These are phyloP conservation scores for Trichoderma harzianum DNA, from an alignment of 2,329 filamentous ascomycete species.

Conservation along the genomic window DNA sequence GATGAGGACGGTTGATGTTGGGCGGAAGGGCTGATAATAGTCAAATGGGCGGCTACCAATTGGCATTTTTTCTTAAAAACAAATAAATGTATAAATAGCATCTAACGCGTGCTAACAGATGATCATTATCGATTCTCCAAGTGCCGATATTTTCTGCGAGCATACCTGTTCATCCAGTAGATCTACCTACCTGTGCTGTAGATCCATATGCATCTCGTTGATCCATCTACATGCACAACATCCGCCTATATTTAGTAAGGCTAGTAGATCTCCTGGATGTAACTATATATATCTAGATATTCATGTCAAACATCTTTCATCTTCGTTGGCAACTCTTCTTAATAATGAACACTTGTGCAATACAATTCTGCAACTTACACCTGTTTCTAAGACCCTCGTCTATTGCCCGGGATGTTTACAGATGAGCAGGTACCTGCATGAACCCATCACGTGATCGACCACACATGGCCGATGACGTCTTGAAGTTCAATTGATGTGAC, in stretches of 20 bases:
- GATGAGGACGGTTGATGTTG: too few species aligned
- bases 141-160: too few species aligned
- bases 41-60: too few species aligned
- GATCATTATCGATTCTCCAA: too few species aligned
- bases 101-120: too few species aligned
- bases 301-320: not conserved
- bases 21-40: too few species aligned
- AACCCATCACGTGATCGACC: not conserved
- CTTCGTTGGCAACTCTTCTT: not conserved
- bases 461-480: not conserved
- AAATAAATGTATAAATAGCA: too few species aligned
- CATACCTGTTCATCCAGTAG: too few species aligned
- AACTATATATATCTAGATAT: not conserved
- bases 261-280: not conserved
- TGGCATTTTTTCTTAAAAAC: too few species aligned
- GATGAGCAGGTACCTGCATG: not conserved
- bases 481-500: not conserved
- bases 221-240: not conserved
- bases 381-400: not conserved
- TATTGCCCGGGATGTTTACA: not conserved
- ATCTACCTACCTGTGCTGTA: too few species aligned
- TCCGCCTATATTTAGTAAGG: not conserved
- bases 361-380: not conserved
- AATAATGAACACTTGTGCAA: rapidly evolving
- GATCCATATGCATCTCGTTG: too few species aligned